Base-by-base conservation (phyloP, 2,329 filamentous ascomycete genomes). In the Ascochyta rabiei region DNA sequence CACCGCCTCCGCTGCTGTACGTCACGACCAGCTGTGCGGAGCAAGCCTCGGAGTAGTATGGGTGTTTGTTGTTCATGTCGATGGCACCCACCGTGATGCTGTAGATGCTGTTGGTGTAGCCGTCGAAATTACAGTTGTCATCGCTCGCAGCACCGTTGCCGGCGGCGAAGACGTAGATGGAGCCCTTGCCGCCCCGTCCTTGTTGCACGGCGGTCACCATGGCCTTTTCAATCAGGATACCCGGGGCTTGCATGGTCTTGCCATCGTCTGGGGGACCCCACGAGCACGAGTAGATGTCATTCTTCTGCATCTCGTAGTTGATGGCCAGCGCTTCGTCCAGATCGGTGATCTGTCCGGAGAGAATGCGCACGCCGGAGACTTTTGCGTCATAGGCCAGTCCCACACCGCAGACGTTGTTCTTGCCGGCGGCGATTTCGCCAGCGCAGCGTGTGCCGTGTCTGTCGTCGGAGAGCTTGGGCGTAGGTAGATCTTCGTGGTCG, bases 91-190 rank as follows among this genome's bases (percentile, higher is more conserved):
- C 92, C 0, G 93, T 96, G 66, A 99, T 95, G 74, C 92, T 97
- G 82, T 98, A 99, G 67, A 99, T 99, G 72, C 93, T 97, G 80
- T 99, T 99, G 56, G 95, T 99, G 77, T 99, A 99, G 34, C 95
- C 95, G 72, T 99, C 95, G 73, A 99, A 99, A 75, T 99, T 99
- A 83, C 95, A 99, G 77, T 99, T 98, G 75, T 99, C 95, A 41
- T 90, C 93, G 61, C 81, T 86, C 3, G 82, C 81, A 9, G 93
- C 96, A 53, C 95, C 95, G 70, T 99, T 99, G 55, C 95, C 95
- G 62, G 93, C 93, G 38, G 95, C 95, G 75, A 99, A 99, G 49
- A 99, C 95, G 69, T 92, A 99, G 62, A 99, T 90, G 24, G 91
- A 96, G 8, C 95, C 95, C 48, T 88, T 86, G 3, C 92, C 91